Evolutionary conservation across 306 rosid species (phyloP), one percentile per base, ranked within the genome.

Genomic region (Geum urbanum): DNA sequence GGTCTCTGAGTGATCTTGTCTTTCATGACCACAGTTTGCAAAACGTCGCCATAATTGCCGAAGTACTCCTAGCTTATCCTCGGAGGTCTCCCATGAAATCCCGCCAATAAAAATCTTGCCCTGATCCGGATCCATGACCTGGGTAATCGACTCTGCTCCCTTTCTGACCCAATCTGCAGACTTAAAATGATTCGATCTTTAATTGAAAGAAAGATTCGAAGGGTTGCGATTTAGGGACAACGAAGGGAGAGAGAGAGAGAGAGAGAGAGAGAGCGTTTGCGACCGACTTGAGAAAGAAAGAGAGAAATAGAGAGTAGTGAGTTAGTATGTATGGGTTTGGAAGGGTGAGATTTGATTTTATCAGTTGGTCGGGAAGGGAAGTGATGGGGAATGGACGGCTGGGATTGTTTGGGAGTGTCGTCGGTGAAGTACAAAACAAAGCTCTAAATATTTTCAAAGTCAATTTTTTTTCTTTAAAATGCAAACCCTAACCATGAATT

Each of bases 81-180:
- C 97, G 8, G 81, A 72, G 7, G 98, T 90, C 43, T 92, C 98
- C 98, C 98, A 92, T 3, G 98, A 92, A 76, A 90, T 90, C 75
- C 98, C 98, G 49, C 98, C 97, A 70, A 92, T 90, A 44, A 92
- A 92, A 43, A 92, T 84, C 89, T 92, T 92, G 1, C 98, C 97
- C 70, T 86, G 98, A 90, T 92, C 98, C 58, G 98, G 88, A 81
- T 92, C 98, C 98, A 92, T 90, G 60, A 27, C 48, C 35, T 63
- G 27, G 69, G 9, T 24, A 24, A 15, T 74, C 60, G 27, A 12
- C 8, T 37, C 27, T 7, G 20, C 61, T 56, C 16, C 4, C 13
- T 11, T 52, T 11, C 19, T 12, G 20, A 56, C 62, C 16, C 62
- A 54, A 54, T 27, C 5, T 55, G 20, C 61, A 32, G 20, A 8